Evolutionary conservation across 305 asterid genomes (phyloP).

Genomic region (Fraxinus platypoda): DNA sequence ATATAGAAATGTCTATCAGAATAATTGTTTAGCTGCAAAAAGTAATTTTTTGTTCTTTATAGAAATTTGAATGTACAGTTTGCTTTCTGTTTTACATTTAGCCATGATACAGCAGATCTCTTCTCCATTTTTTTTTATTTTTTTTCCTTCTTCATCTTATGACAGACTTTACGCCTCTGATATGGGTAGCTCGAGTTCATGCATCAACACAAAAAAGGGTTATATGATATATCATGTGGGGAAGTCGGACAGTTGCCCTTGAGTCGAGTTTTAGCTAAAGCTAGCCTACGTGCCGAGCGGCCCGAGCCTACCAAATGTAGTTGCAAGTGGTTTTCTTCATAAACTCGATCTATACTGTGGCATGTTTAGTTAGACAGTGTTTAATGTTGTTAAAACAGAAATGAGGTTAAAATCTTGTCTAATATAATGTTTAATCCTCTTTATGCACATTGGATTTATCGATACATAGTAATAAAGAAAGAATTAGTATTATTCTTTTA

Average conservation of each 20-base stretch:
- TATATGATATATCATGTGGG: not conserved
- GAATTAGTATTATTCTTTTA: not conserved
- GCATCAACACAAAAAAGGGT: not conserved
- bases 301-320: not conserved
- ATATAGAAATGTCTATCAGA: not conserved
- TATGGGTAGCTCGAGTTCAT: not conserved
- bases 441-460: not conserved
- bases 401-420: no score
- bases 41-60: not conserved
- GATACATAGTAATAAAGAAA: not conserved
- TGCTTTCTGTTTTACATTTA: not conserved
- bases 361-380: not conserved
- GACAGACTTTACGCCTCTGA: not conserved
- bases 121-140: not conserved
- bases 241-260: not conserved
- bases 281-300: not conserved
- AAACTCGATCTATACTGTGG: not conserved
- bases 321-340: not conserved
- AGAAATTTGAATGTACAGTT: not conserved
- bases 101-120: not conserved
- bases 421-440: not conserved
- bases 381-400: no score
- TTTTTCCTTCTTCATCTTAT: not conserved
- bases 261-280: not conserved
- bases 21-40: not conserved